A percentile compares a stretch with the other conserved stretches of the same genome.
Evolutionary conservation across 2,329 filamentous ascomycete genomes (phyloP).

Genomic region (Nemania diffusa): DNA sequence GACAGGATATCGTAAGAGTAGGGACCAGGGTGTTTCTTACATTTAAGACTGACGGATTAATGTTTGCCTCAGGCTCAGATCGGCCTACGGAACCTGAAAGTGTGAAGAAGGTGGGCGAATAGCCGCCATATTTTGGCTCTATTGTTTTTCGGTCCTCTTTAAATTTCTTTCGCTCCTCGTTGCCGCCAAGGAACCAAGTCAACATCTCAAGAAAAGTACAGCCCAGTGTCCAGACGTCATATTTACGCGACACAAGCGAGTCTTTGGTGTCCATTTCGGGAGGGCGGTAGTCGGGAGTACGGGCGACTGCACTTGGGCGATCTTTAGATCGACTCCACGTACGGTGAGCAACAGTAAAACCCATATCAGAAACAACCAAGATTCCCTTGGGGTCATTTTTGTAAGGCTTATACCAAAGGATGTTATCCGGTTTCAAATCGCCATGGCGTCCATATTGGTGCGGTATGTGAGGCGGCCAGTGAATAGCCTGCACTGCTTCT

Average conservation of each 20-base stretch:
- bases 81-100: too few relatives aligned
- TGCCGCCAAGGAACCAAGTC: conserved; percentile 7
- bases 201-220: conserved; percentile 10
- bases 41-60: too few relatives aligned
- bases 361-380: conserved; percentile 10
- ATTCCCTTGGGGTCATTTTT: neutral
- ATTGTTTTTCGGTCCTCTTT: neutral
- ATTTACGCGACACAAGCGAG: neutral
- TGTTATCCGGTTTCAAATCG: conserved; percentile 12
- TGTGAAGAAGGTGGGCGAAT: too few relatives aligned
- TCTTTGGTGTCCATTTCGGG: neutral
- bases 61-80: too few relatives aligned
- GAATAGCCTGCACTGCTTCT: conserved; percentile 1
- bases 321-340: conserved; percentile 8
- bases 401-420: conserved; percentile 3
- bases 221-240: conserved; percentile 3
- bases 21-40: too few relatives aligned
- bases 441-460: conserved; percentile 6
- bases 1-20: too few relatives aligned
- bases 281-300: neutral
- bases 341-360: conserved; percentile 3
- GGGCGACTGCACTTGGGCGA: neutral
- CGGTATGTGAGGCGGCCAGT: conserved; percentile 8
- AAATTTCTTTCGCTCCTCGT: neutral
- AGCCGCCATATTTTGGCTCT: neutral